These are phyloP conservation scores for Linnemannia zychae DNA, from an alignment of 192 early-diverging fungal genomes.

Conservation along the genomic window DNA sequence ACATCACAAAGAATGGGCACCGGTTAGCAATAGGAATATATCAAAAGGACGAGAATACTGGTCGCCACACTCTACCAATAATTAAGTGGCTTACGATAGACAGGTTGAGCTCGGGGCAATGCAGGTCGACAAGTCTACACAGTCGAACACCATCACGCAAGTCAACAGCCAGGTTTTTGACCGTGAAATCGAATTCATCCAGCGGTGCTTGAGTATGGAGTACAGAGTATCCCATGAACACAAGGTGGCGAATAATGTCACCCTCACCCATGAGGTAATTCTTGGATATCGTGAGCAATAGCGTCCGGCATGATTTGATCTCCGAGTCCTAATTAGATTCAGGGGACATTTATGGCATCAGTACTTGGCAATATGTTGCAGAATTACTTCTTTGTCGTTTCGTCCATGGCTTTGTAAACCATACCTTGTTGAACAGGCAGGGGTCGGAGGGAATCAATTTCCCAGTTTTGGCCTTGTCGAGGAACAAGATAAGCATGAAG, in stretches of 20 bases:
- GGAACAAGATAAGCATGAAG: constrained; percentile 56
- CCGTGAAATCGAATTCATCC: constrained; percentile 52
- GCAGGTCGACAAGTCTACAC: constrained; percentile 41
- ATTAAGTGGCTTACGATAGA: constrained; percentile 20
- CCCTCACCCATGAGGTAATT: constrained; percentile 53
- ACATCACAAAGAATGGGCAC: background rate
- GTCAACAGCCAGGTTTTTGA: constrained; percentile 51
- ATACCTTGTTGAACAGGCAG: constrained; percentile 56
- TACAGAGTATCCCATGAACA: constrained; percentile 55
- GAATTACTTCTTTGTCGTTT: background rate
- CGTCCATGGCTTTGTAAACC: background rate
- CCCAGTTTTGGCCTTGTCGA: constrained; percentile 52
- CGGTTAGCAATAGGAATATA: background rate
- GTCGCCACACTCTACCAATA: too few relatives aligned
- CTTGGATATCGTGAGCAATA: constrained; percentile 40
- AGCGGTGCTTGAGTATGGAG: constrained; percentile 43
- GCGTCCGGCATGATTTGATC: constrained; percentile 34
- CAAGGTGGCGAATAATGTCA: constrained; percentile 47
- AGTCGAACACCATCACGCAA: constrained; percentile 52
- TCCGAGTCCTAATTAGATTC: constrained; percentile 30
- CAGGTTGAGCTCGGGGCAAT: constrained; percentile 33
- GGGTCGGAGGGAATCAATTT: constrained; percentile 52
- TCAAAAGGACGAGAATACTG: background rate
- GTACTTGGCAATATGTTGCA: too few relatives aligned
- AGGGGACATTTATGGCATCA: too few relatives aligned